phyloP scores from a whole-genome alignment of 257 asterid species.

The Phtheirospermum japonicum region DNA sequence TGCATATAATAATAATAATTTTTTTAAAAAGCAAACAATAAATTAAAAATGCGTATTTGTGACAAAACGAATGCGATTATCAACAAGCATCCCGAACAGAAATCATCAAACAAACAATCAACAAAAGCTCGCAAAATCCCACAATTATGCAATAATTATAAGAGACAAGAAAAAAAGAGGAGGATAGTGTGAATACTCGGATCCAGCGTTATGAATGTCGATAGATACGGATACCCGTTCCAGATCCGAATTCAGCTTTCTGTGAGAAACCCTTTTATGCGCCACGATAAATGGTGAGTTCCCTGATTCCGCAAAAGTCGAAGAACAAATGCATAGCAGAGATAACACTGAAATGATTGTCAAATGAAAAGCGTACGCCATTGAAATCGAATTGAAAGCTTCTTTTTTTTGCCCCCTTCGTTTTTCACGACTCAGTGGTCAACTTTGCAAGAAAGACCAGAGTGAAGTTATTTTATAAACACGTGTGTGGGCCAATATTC shows the following conservation, averaged over 20 bases:
- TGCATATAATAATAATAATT: too few relatives aligned
- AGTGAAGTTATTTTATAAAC: neutral
- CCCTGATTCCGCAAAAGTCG: conserved; percentile 27
- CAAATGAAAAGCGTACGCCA: conserved; percentile 30
- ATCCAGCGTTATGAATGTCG: conserved; percentile 59
- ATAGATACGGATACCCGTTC: conserved; percentile 49
- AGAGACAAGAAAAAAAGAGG: neutral
- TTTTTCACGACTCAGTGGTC: conserved; percentile 9
- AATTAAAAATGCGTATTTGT: too few relatives aligned
- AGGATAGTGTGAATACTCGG: conserved; percentile 32
- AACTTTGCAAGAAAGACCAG: conserved; percentile 8
- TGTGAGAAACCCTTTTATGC: conserved; percentile 44
- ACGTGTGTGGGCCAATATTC: neutral
- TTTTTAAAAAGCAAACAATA: too few relatives aligned
- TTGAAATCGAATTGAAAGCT: conserved; percentile 19
- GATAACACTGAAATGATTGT: conserved; percentile 27
- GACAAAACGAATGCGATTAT: conserved; percentile 3
- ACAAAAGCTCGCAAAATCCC: neutral
- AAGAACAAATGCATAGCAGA: conserved; percentile 24
- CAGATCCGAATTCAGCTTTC: conserved; percentile 40
- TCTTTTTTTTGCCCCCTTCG: neutral
- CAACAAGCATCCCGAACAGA: conserved; percentile 5
- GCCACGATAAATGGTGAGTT: conserved; percentile 51
- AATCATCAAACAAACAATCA: neutral
- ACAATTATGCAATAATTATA: neutral